Base-by-base conservation (phyloP, 176 grass and related monocot genomes). In the Ananas comosus region DNA sequence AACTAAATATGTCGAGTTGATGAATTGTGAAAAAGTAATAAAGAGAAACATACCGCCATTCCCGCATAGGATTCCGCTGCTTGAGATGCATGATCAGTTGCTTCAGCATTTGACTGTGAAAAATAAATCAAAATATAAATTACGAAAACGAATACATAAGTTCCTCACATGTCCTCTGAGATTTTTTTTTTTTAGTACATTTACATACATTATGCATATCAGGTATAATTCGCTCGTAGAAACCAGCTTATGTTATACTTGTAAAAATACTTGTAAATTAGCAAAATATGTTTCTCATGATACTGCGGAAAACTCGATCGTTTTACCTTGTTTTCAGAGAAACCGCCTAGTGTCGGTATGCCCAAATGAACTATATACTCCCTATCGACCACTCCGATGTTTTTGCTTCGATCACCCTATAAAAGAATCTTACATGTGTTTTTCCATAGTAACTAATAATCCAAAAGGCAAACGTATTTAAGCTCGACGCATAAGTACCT, bases 341-440 rank as follows among this genome's bases (percentile, higher is more conserved):
- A 13, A 12, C 94, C 80, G 13, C 83, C 83, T 17, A 96, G 92
- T 42, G 88, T 82, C 66, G 88, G 76, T 53, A 89, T 91, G 11
- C 85, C 92, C 23, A 81, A 76, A 72, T 96, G 92, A 63, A 96
- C 77, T 50, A 91, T 75, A 65, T 89, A 96, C 78, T 96, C 83
- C 64, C 81, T 85, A 63, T 96, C 92, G 7, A 96, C 92, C 54
- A 96, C 74, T 67, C 92, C 92, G 17, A 96, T 85, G 33, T 79
- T 85, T 53, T 59, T 21, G 10, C 76, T 73, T 6, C 87, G 86
- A 66, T 99, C 84, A 16, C 89, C 89, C 72, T 85, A 47, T 47
- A 48, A 48, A 50, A 24, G 24, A 22, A 54, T 12, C 0, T 49
- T 67, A 23, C 13, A 52, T 54, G 3, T 16, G 14, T 48, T 58